phyloP scores from a whole-genome alignment of 345 rosid species.

The Euphorbia peplus region DNA sequence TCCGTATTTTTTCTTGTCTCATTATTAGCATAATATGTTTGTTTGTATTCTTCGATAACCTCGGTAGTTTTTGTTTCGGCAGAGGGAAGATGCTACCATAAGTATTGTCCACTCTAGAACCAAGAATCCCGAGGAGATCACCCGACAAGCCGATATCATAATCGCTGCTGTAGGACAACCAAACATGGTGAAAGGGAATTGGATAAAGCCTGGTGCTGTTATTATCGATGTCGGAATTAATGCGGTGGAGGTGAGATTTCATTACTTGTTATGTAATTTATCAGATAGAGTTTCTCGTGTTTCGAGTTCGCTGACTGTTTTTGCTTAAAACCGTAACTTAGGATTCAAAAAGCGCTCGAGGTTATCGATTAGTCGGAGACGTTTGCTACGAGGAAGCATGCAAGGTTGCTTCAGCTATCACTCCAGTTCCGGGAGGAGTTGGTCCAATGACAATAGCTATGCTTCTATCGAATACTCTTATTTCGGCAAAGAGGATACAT shows the following conservation, averaged over 20 bases:
- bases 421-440: slow-evolving; percentile 90
- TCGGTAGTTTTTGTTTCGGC: slow-evolving; percentile 8
- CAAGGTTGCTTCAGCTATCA: slow-evolving; percentile 67
- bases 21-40: background rate
- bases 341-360: slow-evolving; percentile 59
- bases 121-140: slow-evolving; percentile 65
- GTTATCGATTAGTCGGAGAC: slow-evolving; percentile 75
- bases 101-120: slow-evolving; percentile 80
- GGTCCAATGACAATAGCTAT: slow-evolving; percentile 94
- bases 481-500: slow-evolving; percentile 61
- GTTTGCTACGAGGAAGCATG: slow-evolving; percentile 76
- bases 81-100: slow-evolving; percentile 85
- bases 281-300: no score
- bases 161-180: slow-evolving; percentile 79
- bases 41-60: background rate
- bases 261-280: background rate
- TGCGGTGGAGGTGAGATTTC: slow-evolving; percentile 58
- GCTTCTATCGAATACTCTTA: slow-evolving; percentile 83
- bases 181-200: slow-evolving; percentile 73
- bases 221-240: slow-evolving; percentile 89
- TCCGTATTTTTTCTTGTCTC: background rate
- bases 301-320: slow-evolving; percentile 9
- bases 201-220: slow-evolving; percentile 92
- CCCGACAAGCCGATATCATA: slow-evolving; percentile 71
- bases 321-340: slow-evolving; percentile 16